Conservation (phyloP, 2,329 filamentous ascomycete genomes). For the Eurotiales sp. region DNA sequence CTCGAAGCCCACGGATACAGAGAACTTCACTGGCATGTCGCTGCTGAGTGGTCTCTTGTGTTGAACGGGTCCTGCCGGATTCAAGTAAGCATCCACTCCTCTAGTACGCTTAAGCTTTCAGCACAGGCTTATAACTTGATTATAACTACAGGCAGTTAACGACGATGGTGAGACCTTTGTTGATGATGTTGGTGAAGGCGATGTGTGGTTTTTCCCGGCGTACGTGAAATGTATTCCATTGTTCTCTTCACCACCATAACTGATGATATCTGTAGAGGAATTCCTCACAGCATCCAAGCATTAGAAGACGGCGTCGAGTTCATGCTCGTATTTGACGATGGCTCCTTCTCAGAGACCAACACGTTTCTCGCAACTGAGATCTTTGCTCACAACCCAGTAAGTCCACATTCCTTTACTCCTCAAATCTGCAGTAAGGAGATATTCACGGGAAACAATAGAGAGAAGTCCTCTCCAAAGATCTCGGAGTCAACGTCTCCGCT, state of each 20-base stretch:
- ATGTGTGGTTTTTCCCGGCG: conserved; percentile 78
- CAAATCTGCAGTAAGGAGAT: neutral
- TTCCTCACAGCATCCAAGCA: conserved; percentile 74
- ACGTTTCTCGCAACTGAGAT: conserved; percentile 69
- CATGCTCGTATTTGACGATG: conserved; percentile 60
- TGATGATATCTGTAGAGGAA: conserved; percentile 42
- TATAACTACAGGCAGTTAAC: conserved; percentile 30
- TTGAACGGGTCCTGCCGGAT: conserved; percentile 38
- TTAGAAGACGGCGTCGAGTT: conserved; percentile 65
- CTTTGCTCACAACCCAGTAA: conserved; percentile 41
- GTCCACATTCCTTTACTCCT: neutral
- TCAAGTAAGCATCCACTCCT: conserved; percentile 21
- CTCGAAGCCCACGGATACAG: conserved; percentile 57
- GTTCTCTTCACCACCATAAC: neutral
- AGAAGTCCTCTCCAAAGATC: conserved; percentile 54
- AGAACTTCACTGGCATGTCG: conserved; percentile 56
- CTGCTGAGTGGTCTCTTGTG: conserved; percentile 37
- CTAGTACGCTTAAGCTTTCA: neutral
- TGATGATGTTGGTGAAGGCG: conserved; percentile 71
- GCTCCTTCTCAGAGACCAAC: conserved; percentile 64
- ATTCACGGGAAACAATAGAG: conserved; percentile 24
- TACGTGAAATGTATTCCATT: no score
- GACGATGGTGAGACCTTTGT: conserved; percentile 70
- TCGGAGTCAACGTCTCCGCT: conserved; percentile 46
- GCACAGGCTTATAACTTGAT: neutral